Conservation (phyloP, 768 basidiomycete species). For the Agaricus subrufescens region DNA sequence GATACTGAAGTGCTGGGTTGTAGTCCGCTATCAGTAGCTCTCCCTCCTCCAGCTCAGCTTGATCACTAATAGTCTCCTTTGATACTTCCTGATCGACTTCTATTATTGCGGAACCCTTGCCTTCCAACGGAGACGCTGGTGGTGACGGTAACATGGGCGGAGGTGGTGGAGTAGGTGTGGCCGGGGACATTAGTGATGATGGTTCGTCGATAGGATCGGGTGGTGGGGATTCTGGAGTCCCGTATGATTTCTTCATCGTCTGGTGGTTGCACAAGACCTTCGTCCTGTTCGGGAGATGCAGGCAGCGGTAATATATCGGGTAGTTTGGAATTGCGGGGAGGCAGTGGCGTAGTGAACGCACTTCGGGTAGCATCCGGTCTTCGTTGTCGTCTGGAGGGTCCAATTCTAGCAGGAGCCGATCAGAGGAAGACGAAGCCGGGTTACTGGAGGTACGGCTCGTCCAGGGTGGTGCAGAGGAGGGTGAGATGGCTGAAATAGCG, state of each 20-base stretch:
- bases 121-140: not conserved
- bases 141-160: not conserved
- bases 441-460: conserved; percentile 2
- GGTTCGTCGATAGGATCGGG: not conserved
- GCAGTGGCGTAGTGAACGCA: conserved; percentile 29
- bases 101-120: no score
- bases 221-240: conserved; percentile 12
- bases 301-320: conserved; percentile 3
- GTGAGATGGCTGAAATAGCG: not conserved
- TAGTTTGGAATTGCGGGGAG: conserved; percentile 4
- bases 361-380: conserved; percentile 54
- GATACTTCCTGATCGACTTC: no score
- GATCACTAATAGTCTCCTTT: no score
- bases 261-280: no score
- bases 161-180: not conserved
- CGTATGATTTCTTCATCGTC: not conserved
- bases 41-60: not conserved
- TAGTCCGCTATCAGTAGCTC: not conserved
- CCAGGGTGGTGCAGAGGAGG: not conserved
- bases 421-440: not conserved
- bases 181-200: conserved; percentile 6
- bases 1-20: not conserved
- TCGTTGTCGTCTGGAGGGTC: conserved; percentile 20
- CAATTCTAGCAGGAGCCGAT: conserved; percentile 11
- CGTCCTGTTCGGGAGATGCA: not conserved